Conservation (phyloP, 2,329 filamentous ascomycete genomes). For the Alternaria alternata region DNA sequence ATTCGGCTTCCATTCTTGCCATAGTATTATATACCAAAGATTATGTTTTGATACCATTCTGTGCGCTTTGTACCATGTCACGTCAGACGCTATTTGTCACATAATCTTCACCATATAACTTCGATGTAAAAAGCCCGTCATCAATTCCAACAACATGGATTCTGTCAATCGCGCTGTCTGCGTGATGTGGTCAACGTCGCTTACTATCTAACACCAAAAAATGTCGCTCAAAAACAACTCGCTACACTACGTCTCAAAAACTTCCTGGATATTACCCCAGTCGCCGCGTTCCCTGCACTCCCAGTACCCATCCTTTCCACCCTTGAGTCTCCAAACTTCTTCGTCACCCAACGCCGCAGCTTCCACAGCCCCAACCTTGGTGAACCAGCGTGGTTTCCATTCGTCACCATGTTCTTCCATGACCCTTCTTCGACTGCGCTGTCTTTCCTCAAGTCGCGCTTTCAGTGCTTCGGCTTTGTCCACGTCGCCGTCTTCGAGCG, state of each 20-base stretch:
- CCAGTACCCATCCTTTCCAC: constrained; percentile 91
- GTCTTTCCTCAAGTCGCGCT: constrained; percentile 82
- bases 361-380: constrained; percentile 61
- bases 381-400: constrained; percentile 86
- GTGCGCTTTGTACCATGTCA: not conserved
- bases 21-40: constrained; percentile 1
- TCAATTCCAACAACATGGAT: not conserved
- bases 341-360: constrained; percentile 49
- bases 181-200: not conserved
- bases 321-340: constrained; percentile 70
- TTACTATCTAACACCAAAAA: not conserved
- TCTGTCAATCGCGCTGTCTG: not conserved
- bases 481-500: constrained; percentile 80
- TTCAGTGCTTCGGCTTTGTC: constrained; percentile 88
- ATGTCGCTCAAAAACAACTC: not conserved
- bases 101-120: not conserved
- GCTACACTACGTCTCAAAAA: constrained; percentile 55
- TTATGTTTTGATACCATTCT: not conserved
- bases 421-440: constrained; percentile 75
- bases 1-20: not conserved
- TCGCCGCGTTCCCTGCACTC: constrained; percentile 75
- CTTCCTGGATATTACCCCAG: constrained; percentile 68
- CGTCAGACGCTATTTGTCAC: not conserved
- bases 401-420: constrained; percentile 77
- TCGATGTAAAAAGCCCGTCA: not conserved